Percentiles rank a stretch among this genome's conserved stretches.
phyloP scores from a whole-genome alignment of 352 stramenopile species.

The Phytophthora boehmeriae region DNA sequence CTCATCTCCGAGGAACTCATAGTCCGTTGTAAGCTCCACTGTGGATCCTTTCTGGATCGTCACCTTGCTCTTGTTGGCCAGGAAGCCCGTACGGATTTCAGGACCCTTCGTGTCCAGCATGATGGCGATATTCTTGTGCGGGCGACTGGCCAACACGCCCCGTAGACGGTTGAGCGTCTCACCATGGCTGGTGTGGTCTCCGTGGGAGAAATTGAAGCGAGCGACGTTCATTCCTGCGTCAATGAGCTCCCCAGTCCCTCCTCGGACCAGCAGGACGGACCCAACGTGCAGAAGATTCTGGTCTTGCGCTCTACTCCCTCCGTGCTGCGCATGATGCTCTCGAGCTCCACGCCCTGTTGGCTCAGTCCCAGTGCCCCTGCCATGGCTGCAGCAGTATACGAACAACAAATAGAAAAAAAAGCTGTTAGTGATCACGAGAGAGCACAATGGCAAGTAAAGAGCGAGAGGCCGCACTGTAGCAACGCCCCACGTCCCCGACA shows the following conservation, averaged over 20 bases:
- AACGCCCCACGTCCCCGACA: slow-evolving; percentile 22
- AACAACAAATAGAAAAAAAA: not conserved
- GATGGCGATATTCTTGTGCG: slow-evolving; percentile 87
- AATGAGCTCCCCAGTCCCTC: slow-evolving; percentile 90
- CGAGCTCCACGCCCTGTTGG: slow-evolving; percentile 37
- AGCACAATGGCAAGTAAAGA: not conserved
- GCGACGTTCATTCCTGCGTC: slow-evolving; percentile 96
- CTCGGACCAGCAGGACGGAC: slow-evolving; percentile 92
- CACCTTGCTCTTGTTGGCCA: slow-evolving; percentile 48
- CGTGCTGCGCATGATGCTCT: slow-evolving; percentile 44
- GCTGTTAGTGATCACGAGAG: not conserved
- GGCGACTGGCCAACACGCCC: slow-evolving; percentile 55
- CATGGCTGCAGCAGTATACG: slow-evolving; percentile 25
- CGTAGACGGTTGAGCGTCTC: slow-evolving; percentile 76
- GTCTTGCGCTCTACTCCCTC: slow-evolving; percentile 57
- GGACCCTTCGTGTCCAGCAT: slow-evolving; percentile 98
- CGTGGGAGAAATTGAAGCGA: slow-evolving; percentile 99
- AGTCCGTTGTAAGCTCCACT: slow-evolving; percentile 68
- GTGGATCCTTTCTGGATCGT: slow-evolving; percentile 65
- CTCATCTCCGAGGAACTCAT: slow-evolving; percentile 38
- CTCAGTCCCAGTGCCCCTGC: slow-evolving; percentile 36
- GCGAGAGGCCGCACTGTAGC: slow-evolving; percentile 27
- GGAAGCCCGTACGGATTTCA: slow-evolving; percentile 95
- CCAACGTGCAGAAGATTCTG: slow-evolving; percentile 92
- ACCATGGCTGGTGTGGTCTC: slow-evolving; percentile 90